Evolutionary conservation across 331 rosid species (phyloP), one percentile per base, ranked within the genome.

Genomic region (Quercus phellos): DNA sequence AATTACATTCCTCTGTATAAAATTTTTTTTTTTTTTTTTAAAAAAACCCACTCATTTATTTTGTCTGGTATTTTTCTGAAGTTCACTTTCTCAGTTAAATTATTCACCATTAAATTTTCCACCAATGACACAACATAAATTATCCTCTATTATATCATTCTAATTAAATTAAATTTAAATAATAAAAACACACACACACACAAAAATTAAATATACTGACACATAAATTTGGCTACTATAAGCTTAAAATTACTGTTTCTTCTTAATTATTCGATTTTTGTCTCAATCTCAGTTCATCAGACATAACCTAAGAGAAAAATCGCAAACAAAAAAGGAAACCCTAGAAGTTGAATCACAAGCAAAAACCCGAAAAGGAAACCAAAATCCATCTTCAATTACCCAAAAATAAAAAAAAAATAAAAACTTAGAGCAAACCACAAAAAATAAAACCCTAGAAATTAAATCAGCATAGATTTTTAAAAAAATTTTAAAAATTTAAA

Each of bases 291-390:
- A 80, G 81, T 74, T 80, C 16, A 76, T 74, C 73, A 21, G 61
- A 72, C 51, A 69, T 67, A 64, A 72, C 29, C 34, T 19, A 51
- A 12, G 4, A 18, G 68, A 64, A 22, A 70, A 32, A 34, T 4
- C 43, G 1, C 67, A 70, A 51, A 77, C 56, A 73, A 77, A 84
- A 81, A 77, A 13, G 43, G 75, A 84, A 91, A 83, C 93, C 89
- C 92, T 87, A 83, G 68, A 63, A 70, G 85, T 70, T 79, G 66
- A 89, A 86, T 84, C 81, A 70, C 54, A 55, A 17, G 10, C 78
- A 85, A 86, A 76, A 56, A 18, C 27, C 56, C 56, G 55, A 70
- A 79, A 85, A 24, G 42, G 35, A 42, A 80, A 78, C 63, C 76
- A 80, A 43, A 73, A 84, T 73, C 55, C 70, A 79, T 58, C 80